Evolutionary conservation across 345 rosid genomes (phyloP).

Genomic region (Salix koriyanagi): DNA sequence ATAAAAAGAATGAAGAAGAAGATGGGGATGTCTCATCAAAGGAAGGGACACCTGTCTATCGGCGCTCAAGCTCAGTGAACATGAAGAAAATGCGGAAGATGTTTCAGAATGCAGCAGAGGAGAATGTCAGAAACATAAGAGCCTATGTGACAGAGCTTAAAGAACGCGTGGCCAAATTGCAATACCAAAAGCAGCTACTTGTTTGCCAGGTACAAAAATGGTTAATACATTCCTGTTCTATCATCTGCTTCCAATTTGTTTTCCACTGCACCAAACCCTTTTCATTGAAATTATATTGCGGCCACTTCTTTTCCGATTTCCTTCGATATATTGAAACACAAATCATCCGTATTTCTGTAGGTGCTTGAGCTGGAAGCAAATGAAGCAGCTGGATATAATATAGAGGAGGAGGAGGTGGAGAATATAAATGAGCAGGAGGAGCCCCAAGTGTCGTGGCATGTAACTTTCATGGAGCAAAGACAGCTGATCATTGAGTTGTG

Average conservation of each 20-base stretch:
- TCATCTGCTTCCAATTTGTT: not conserved
- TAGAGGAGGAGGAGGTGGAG: conserved; percentile 49
- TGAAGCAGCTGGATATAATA: conserved; percentile 76
- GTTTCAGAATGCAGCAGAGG: conserved; percentile 99
- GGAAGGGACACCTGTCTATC: conserved; percentile 70
- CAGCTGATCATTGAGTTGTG: conserved; percentile 89
- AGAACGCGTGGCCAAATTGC: conserved; percentile 94
- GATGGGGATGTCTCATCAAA: conserved; percentile 74
- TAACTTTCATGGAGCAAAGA: conserved; percentile 80
- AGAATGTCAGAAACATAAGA: conserved; percentile 93
- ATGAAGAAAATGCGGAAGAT: conserved; percentile 98
- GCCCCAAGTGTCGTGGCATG: conserved; percentile 75
- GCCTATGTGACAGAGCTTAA: conserved; percentile 89
- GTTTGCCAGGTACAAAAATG: conserved; percentile 79
- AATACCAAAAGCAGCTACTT: conserved; percentile 99
- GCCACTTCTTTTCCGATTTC: not conserved
- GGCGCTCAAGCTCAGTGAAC: conserved; percentile 82
- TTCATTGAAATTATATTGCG: not conserved
- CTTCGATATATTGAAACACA: not conserved
- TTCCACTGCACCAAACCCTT: not conserved
- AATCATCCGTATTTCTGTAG: conserved; percentile 25
- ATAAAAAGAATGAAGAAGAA: conserved; percentile 72
- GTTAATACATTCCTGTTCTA: not conserved
- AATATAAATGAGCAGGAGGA: conserved; percentile 40
- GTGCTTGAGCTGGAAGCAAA: conserved; percentile 98